A percentile compares a stretch with the other conserved stretches of the same genome.
Conservation (phyloP, 2,329 filamentous ascomycete species). For the Anisogramma anomala region DNA sequence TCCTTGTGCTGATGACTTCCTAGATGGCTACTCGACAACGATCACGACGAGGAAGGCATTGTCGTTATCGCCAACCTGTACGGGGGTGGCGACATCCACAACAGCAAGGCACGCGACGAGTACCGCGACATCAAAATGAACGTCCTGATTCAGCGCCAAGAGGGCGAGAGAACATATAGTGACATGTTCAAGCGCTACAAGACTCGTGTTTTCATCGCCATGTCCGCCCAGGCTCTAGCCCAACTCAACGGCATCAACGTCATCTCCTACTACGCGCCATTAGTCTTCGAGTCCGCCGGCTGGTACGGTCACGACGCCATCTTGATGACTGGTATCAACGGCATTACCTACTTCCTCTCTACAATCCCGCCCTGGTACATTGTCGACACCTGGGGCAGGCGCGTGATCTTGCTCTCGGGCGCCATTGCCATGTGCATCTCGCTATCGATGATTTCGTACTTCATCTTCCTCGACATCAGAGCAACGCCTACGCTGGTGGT, state of each 20-base stretch:
- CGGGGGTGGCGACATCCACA: constrained; percentile 88
- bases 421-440: constrained; percentile 83
- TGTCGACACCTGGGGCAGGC: constrained; percentile 82
- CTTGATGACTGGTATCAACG: constrained; percentile 95
- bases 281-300: constrained; percentile 94
- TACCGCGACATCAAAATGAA: constrained; percentile 99
- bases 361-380: constrained; percentile 96
- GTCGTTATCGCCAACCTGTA: constrained; percentile 97
- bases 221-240: constrained; percentile 92
- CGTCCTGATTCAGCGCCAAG: constrained; percentile 82
- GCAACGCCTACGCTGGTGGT: constrained; percentile 78
- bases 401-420: constrained; percentile 79
- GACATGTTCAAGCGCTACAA: constrained; percentile 94
- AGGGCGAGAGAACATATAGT: constrained; percentile 79
- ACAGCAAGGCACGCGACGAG: constrained; percentile 83
- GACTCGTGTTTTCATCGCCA: constrained; percentile 92
- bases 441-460: constrained; percentile 84
- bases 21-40: constrained; percentile 94
- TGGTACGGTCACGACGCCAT: constrained; percentile 86
- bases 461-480: constrained; percentile 74
- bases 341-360: constrained; percentile 75
- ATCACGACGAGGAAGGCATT: constrained; percentile 96
- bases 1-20: constrained; percentile 20
- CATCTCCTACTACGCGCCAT: constrained; percentile 95
- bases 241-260: constrained; percentile 99